Conservation (phyloP, 768 basidiomycete species). For the Russula earlei region DNA sequence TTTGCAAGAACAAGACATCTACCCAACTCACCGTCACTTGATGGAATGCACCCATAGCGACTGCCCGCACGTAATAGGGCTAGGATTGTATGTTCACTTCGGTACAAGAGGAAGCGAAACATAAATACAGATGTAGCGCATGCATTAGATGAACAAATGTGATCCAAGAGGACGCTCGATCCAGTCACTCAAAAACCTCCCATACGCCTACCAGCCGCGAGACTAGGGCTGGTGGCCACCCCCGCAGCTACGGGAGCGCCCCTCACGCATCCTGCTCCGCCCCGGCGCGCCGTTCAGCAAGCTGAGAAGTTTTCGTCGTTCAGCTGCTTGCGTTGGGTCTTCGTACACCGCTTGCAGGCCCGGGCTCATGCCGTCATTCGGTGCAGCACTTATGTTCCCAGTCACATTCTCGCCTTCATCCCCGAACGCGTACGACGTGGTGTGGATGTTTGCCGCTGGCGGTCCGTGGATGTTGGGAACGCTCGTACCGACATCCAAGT, state of each 20-base stretch:
- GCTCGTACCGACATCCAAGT: background rate
- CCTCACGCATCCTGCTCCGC: slow-evolving; percentile 7
- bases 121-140: background rate
- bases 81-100: background rate
- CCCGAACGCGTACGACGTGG: slow-evolving; percentile 13
- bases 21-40: too few relatives aligned
- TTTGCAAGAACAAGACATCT: background rate
- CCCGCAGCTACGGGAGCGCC: background rate
- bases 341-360: slow-evolving; percentile 18
- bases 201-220: background rate
- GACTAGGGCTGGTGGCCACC: background rate
- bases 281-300: slow-evolving; percentile 15
- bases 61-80: background rate
- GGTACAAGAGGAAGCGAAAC: background rate
- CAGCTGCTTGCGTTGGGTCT: slow-evolving; percentile 18
- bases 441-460: background rate
- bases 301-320: slow-evolving; percentile 16
- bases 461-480: background rate
- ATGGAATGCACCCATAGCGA: too few relatives aligned
- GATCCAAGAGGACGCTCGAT: background rate
- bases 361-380: slow-evolving; percentile 6
- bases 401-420: slow-evolving; percentile 10
- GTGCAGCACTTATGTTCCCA: background rate
- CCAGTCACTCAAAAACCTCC: slow-evolving; percentile 8
- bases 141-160: background rate